Evolutionary conservation across 148 eudicot species (phyloP).

Genomic region (Heliamphora exappendiculata): DNA sequence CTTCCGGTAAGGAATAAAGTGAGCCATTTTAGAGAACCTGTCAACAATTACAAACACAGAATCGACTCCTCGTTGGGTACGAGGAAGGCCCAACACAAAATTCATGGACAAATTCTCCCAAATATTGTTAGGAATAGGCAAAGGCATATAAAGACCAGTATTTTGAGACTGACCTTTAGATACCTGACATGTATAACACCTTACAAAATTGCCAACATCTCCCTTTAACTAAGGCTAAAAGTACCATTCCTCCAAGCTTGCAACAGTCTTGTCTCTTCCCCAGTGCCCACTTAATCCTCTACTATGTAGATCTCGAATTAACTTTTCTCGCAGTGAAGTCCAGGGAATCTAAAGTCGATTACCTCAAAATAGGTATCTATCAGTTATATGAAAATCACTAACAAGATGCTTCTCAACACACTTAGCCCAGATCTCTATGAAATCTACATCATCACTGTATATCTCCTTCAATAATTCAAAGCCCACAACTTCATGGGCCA

Average conservation of each 20-base stretch:
- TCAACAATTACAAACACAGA: not conserved
- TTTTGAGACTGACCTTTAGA: not conserved
- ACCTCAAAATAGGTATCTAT: not conserved
- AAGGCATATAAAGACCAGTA: not conserved
- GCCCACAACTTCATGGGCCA: not conserved
- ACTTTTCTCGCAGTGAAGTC: not conserved
- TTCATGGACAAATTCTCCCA: not conserved
- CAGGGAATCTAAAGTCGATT: not conserved
- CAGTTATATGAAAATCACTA: not conserved
- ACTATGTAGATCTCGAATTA: not conserved
- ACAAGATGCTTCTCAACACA: not conserved
- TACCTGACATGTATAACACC: not conserved
- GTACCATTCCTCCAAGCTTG: not conserved
- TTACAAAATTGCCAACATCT: not conserved
- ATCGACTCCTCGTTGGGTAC: not conserved
- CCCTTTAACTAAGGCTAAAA: not conserved
- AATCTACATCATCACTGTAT: not conserved
- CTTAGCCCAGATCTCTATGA: not conserved
- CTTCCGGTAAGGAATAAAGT: not conserved
- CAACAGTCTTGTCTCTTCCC: not conserved
- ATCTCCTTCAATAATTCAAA: not conserved
- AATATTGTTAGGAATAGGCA: not conserved
- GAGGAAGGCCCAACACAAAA: not conserved
- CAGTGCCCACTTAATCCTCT: not conserved
- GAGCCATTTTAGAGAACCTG: not conserved